phyloP scores from a whole-genome alignment of 2,329 filamentous ascomycete species.

The Colletotrichum zoysiae region DNA sequence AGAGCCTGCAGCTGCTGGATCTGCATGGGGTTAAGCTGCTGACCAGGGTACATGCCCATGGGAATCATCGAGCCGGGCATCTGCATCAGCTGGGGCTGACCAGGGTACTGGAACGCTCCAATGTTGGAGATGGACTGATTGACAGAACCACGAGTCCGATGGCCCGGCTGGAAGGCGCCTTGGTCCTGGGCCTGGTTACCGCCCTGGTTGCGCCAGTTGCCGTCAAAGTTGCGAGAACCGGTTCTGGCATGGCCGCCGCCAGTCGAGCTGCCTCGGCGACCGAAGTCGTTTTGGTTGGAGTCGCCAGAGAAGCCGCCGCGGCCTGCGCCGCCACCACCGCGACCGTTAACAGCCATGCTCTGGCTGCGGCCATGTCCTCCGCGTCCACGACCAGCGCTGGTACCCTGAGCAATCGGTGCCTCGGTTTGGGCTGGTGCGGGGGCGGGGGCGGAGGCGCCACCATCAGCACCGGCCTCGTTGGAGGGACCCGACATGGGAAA shows the following conservation, averaged over 20 bases:
- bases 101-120: slow-evolving; percentile 89
- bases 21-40: slow-evolving; percentile 89
- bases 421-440: slow-evolving; percentile 52
- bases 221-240: slow-evolving; percentile 93
- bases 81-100: slow-evolving; percentile 89
- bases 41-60: slow-evolving; percentile 85
- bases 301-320: slow-evolving; percentile 73
- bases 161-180: slow-evolving; percentile 89
- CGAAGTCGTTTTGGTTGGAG: slow-evolving; percentile 69
- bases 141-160: slow-evolving; percentile 87
- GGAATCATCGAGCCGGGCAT: slow-evolving; percentile 89
- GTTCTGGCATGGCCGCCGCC: slow-evolving; percentile 85
- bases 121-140: slow-evolving; percentile 85
- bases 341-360: slow-evolving; percentile 78
- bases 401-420: slow-evolving; percentile 54
- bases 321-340: slow-evolving; percentile 75
- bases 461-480: slow-evolving; percentile 70
- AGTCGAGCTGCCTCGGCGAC: slow-evolving; percentile 65
- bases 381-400: slow-evolving; percentile 66
- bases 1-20: slow-evolving; percentile 91
- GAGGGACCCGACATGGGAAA: slow-evolving; percentile 84
- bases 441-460: slow-evolving; percentile 53
- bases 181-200: slow-evolving; percentile 79
- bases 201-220: slow-evolving; percentile 92
- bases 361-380: slow-evolving; percentile 83